Evolutionary conservation across 495 filamentous ascomycete species (phyloP), one percentile per base, ranked within the genome.

Genomic region (Glonium stellatum): DNA sequence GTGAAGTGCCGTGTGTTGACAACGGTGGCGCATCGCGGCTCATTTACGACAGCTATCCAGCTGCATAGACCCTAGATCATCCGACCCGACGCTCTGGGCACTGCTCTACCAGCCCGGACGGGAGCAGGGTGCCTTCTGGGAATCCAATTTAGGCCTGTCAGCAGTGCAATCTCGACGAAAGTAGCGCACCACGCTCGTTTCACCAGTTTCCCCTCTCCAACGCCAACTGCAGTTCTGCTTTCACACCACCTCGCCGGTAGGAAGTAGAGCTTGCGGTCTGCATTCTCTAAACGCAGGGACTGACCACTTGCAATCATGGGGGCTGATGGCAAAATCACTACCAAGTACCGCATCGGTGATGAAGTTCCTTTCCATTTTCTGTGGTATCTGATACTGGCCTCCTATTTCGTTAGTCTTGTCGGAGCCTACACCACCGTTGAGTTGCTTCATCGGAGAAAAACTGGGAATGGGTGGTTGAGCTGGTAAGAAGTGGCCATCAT

Each of bases 351-450:
- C 25, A 19, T 23, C 4, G 78, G 75, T 10, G 64, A 79, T 13
- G 60, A 78, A 6, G 70, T 85, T 9, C 74, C 76, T 1, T 77
- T 79, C 59, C 77, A 71, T 15, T 88, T 89, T 67, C 70, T 80
- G 31, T 69, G 80, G 0, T 82, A 82, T 10, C 85, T 85, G 60
- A 79, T 96, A 34, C 76, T 87, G 18, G 76, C 88, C 9, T 92
- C 90, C 12, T 95, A 87, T 70, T 69, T 90, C 52, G 82, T 95
- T 65, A 92, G 89, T 67, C 77, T 84, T 34, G 78, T 89, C 66
- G 91, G 91, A 53, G 83, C 87, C 54, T 77, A 81, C 39, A 89
- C 88, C 0, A 88, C 91, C 1, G 73, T 96, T 49, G 90, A 96
- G 71, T 77, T 95, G 39, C 83, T 96, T 31, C 88, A 93, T 64